Evolutionary conservation across 495 filamentous ascomycete species (phyloP).

Genomic region (Lasiosphaeria miniovina): DNA sequence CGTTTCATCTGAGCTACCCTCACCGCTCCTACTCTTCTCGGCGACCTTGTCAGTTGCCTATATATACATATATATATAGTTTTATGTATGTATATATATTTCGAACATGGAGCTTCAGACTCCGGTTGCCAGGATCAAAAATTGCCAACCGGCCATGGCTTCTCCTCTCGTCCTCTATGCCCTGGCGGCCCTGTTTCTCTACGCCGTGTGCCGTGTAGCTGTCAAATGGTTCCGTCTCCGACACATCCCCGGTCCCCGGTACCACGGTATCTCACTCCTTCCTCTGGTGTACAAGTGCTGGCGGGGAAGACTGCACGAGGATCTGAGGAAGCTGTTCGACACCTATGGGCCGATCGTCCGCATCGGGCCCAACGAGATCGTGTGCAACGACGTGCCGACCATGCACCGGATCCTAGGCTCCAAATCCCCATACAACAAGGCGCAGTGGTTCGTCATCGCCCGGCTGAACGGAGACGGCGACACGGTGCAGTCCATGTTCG

Average conservation of each 20-base stretch:
- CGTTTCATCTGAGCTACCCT: no score
- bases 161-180: neutral
- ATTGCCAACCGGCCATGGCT: no score
- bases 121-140: no score
- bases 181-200: conserved; percentile 3
- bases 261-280: conserved; percentile 15
- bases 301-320: conserved; percentile 10
- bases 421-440: conserved; percentile 30
- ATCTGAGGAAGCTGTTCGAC: conserved; percentile 5
- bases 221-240: conserved; percentile 21
- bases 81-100: no score
- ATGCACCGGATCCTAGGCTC: conserved; percentile 31
- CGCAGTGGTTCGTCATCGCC: conserved; percentile 30
- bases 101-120: no score
- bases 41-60: no score
- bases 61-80: no score
- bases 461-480: conserved; percentile 23
- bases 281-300: conserved; percentile 15
- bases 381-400: conserved; percentile 38
- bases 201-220: neutral
- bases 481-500: conserved; percentile 27
- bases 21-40: no score
- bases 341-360: conserved; percentile 36
- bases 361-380: conserved; percentile 42
- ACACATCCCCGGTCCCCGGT: conserved; percentile 24